Base-by-base conservation (phyloP, 306 rosid species). In the Acacia crassicarpa region DNA sequence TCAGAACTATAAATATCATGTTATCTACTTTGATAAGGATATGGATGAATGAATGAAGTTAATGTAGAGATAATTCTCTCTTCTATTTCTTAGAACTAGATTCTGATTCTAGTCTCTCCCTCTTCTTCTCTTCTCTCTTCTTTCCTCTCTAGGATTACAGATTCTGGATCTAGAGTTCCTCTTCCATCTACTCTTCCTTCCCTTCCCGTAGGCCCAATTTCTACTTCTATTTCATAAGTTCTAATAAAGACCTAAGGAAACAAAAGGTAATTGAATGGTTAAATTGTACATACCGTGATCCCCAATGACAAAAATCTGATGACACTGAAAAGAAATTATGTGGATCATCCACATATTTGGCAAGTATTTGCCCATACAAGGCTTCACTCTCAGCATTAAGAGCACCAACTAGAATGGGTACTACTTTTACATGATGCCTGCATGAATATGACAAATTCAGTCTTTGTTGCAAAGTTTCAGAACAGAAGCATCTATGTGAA, bases 221-320 rank as follows among this genome's bases (percentile, higher is more conserved):
- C 32, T 30, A 30, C 32, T 30, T 30, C 32, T 30, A 30, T 30
- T 30, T 30, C 2, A 30, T 30, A 2, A 1, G 32, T 30, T 30
- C 32, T 30, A 30, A 30, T 1, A 30, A 30, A 30, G 32, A 45
- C 44, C 51, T 0, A 54, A 9, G 35, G 22, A 35, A 41, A 11
- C 20, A 59, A 61, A 8, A 43, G 30, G 43, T 1, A 43, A 38
- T 70, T 22, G 51, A 41, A 41, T 69, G 32, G 13, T 9, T 53
- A 17, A 75, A 14, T 6, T 4, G 67, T 49, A 81, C 90, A 65
- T 86, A 91, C 95, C 93, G 85, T 78, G 95, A 84, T 16, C 95
- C 99, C 99, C 99, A 96, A 48, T 96, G 99, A 84, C 99, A 96
- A 85, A 96, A 96, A 78, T 96, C 99, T 27, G 99, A 96, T 6